Base-by-base conservation (phyloP, 805 yeast genomes). In the Sugiyamaella americana region DNA sequence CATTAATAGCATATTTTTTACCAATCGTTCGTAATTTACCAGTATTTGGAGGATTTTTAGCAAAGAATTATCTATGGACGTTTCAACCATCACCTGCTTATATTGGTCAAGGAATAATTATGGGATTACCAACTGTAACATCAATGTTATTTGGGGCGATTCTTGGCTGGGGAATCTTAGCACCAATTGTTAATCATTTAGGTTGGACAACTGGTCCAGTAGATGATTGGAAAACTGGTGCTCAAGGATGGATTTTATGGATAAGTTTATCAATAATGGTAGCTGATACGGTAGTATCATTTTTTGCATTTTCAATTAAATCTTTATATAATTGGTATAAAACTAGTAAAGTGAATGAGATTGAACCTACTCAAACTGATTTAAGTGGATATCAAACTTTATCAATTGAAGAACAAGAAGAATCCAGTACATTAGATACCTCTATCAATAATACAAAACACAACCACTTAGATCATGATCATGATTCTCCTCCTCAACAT, bases 221-320 rank as follows among this genome's bases (percentile, higher is more conserved):
- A 1, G 93, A 84, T 60, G 95, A 88, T 65, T 93, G 97, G 97
- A 82, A 85, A 57, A 74, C 77, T 21, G 98, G 98, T 2, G 85
- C 89, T 1, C 96, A 91, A 60, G 98, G 98, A 4, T 91, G 98
- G 98, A 87, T 93, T 46, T 71, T 91, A 62, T 91, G 98, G 98
- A 72, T 88, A 46, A 81, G 94, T 61, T 73, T 91, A 54, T 82
- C 96, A 20, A 87, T 89, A 42, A 91, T 91, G 98, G 87, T 91
- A 17, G 81, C 87, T 42, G 98, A 91, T 61, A 84, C 96, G 5
- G 70, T 87, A 3, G 86, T 89, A 3, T 83, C 95, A 1, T 84
- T 91, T 56, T 51, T 77, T 0, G 84, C 84, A 2, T 79, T 84
- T 4, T 71, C 80, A 0, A 51, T 63, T 2, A 76, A 69, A 50